Percentiles rank a stretch among this genome's conserved stretches.
phyloP scores from a whole-genome alignment of 495 filamentous ascomycete genomes.

The Chaetomium fimeti region DNA sequence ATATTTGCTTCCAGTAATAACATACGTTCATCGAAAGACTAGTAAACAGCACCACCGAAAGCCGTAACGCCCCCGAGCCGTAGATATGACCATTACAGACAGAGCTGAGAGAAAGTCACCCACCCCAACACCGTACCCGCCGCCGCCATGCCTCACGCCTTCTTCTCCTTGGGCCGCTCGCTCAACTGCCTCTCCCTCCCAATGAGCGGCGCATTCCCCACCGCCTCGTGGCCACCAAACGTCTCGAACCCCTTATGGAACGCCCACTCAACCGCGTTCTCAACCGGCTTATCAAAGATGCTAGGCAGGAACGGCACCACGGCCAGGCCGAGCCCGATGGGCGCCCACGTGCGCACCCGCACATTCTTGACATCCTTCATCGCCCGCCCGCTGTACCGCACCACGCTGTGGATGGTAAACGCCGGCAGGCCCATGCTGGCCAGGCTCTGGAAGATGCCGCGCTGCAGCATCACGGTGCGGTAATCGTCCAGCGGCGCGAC shows the following conservation, averaged over 20 bases:
- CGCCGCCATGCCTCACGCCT: constrained; percentile 44
- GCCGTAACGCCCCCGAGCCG: not conserved
- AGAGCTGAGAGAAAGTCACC: not conserved
- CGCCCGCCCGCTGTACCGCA: constrained; percentile 78
- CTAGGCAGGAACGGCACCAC: constrained; percentile 87
- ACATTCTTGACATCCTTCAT: constrained; percentile 76
- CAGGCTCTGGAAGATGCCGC: constrained; percentile 83
- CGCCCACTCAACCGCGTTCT: constrained; percentile 81
- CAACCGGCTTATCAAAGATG: constrained; percentile 90
- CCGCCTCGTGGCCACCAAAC: constrained; percentile 61
- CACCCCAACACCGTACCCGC: not conserved
- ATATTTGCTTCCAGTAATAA: too few relatives aligned
- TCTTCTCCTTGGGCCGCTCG: constrained; percentile 57
- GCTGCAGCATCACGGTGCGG: constrained; percentile 83
- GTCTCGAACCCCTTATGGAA: constrained; percentile 76
- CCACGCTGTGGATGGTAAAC: constrained; percentile 91
- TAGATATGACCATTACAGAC: not conserved
- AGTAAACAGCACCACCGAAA: not conserved
- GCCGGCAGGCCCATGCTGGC: constrained; percentile 94
- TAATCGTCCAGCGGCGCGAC: constrained; percentile 89
- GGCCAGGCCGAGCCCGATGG: constrained; percentile 85
- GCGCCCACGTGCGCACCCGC: constrained; percentile 74
- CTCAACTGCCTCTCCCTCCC: constrained; percentile 56
- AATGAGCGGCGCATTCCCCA: constrained; percentile 52
- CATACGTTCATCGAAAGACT: not conserved